Conservation (phyloP, 345 rosid species). For the Populus ilicifolia region DNA sequence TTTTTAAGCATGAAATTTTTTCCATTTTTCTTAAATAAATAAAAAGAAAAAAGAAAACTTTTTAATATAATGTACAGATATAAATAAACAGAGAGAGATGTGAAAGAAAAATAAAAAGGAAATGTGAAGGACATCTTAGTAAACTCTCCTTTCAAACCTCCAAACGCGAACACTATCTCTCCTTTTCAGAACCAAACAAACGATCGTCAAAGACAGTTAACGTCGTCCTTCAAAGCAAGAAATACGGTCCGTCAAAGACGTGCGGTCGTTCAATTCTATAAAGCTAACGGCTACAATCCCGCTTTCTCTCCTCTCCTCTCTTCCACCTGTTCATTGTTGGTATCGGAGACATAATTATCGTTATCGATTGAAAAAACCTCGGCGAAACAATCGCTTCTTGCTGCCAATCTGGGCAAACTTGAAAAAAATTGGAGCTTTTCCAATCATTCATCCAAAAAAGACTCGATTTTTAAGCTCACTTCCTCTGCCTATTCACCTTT, state of each 20-base stretch:
- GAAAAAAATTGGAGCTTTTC: not conserved
- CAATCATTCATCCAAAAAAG: not conserved
- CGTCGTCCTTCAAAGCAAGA: not conserved
- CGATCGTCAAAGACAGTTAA: conserved; percentile 11
- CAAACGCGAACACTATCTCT: not conserved
- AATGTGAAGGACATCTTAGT: no score
- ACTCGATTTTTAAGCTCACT: conserved; percentile 9
- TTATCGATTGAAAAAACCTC: conserved; percentile 20
- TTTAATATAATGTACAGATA: no score
- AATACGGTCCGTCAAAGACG: conserved; percentile 16
- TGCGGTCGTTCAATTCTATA: conserved; percentile 25
- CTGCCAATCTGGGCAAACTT: conserved; percentile 11
- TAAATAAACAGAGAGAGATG: no score
- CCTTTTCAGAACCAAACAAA: not conserved
- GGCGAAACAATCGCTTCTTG: conserved; percentile 35
- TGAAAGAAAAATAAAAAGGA: no score
- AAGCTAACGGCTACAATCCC: conserved; percentile 49
- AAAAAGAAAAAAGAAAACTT: not conserved
- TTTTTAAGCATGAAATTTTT: no score
- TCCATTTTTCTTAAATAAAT: no score
- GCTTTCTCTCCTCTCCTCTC: conserved; percentile 1
- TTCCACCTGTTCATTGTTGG: not conserved
- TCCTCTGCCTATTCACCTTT: conserved; percentile 20
- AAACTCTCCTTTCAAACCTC: not conserved
- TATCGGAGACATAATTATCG: conserved; percentile 23